Evolutionary conservation across 139 green algal genomes (phyloP).

Genomic region (Picochlorum sp.): DNA sequence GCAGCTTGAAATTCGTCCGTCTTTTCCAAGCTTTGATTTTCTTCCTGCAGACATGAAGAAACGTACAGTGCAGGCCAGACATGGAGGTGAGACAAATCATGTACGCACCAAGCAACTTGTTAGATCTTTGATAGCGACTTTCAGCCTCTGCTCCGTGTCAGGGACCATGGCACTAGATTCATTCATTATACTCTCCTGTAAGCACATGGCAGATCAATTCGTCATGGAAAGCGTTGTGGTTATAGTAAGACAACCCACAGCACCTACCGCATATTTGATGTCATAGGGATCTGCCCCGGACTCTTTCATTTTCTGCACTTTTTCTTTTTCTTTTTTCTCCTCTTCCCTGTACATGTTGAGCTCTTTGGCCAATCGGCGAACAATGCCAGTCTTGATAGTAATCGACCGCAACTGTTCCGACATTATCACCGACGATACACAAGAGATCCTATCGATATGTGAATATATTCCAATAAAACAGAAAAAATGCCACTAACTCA

Average conservation of each 20-base stretch:
- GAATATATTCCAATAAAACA: no score
- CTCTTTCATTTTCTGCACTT: constrained; percentile 63
- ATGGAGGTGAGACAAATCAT: neutral
- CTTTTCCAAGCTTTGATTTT: neutral
- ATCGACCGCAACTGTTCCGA: constrained; percentile 10
- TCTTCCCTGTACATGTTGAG: constrained; percentile 71
- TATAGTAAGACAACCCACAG: neutral
- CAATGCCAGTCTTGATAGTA: constrained; percentile 64
- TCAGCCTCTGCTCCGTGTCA: constrained; percentile 65
- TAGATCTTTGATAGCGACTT: constrained; percentile 61
- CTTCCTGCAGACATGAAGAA: no score
- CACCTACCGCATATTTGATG: constrained; percentile 74
- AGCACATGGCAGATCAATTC: neutral
- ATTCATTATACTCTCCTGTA: constrained; percentile 78
- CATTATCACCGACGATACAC: no score
- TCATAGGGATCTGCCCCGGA: constrained; percentile 56
- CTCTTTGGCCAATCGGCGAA: constrained; percentile 74
- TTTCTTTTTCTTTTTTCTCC: constrained; percentile 46
- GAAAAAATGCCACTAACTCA: no score
- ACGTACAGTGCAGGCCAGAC: no score
- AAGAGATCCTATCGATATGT: no score
- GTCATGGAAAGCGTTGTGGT: neutral
- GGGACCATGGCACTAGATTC: constrained; percentile 82
- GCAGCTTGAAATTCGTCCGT: neutral
- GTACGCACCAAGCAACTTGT: constrained; percentile 52